Base-by-base conservation (phyloP, 2,329 filamentous ascomycete genomes). In the Penicillium digitatum region DNA sequence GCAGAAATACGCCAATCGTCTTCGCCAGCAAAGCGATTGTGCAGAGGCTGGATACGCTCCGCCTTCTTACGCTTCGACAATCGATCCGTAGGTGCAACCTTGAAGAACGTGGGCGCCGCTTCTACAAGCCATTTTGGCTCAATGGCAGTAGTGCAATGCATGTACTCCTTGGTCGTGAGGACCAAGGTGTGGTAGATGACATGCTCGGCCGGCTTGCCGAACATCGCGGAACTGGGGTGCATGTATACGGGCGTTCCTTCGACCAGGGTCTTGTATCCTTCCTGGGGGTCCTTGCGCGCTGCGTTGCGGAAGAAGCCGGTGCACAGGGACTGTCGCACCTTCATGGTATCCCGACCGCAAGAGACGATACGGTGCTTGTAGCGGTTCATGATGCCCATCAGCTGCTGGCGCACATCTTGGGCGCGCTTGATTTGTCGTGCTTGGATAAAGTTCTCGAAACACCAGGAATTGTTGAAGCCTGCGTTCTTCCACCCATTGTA, bases 41-140 rank as follows among this genome's bases (percentile, higher is more conserved):
- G 91, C 75, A 99, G 74, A 40, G 94, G 94, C 78, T 96, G 90
- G 52, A 99, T 97, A 54, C 93, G 82, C 80, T 99, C 94, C 0
- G 90, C 90, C 79, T 90, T 88, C 83, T 95, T 94, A 68, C 94
- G 79, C 81, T 96, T 96, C 61, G 88, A 93, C 67, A 99, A 75
- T 53, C 84, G 81, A 70, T 96, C 90, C 34, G 88, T 93, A 0
- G 89, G 86, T 18, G 94, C 93, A 5, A 97, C 90, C 81, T 95
- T 96, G 85, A 97, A 99, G 79, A 97, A 99, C 0, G 91, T 96
- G 10, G 95, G 94, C n/a, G 95, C 94, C 12, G 92, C 93, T 67
- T 96, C 92, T 1, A 97, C 91, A 22, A 99, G 82, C 85, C 84
- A 87, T 72, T 95, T 96, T 9, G 94, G 93, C 75, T 99, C 94